Percentiles rank a stretch among this genome's conserved stretches.
phyloP scores from a whole-genome alignment of 371 early-diverging fungal genomes.

The Batkoa obscura region DNA sequence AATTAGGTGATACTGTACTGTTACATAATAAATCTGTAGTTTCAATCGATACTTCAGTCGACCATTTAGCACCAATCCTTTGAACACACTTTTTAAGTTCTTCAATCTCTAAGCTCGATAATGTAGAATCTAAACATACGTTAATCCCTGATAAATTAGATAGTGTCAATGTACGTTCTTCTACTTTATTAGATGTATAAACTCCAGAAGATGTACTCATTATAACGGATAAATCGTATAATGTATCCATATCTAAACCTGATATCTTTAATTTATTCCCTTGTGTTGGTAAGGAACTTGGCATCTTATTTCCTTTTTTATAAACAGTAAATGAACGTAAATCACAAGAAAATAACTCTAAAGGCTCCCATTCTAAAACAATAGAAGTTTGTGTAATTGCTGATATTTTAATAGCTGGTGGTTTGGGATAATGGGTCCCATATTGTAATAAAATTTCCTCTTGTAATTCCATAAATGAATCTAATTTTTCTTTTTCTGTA shows the following conservation, averaged over 20 bases:
- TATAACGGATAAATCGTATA: conserved; percentile 67
- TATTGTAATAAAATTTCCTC: conserved; percentile 56
- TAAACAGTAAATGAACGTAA: conserved; percentile 70
- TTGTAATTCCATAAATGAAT: conserved; percentile 70
- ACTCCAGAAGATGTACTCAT: conserved; percentile 79
- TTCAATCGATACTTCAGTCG: conserved; percentile 63
- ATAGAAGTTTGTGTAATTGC: conserved; percentile 79
- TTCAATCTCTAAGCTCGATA: conserved; percentile 27
- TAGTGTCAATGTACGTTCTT: conserved; percentile 67
- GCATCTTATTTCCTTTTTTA: conserved; percentile 33
- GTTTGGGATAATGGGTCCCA: conserved; percentile 52
- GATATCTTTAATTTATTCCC: conserved; percentile 51
- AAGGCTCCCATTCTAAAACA: conserved; percentile 72
- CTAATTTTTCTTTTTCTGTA: conserved; percentile 58
- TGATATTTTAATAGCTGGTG: conserved; percentile 52
- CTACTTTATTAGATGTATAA: conserved; percentile 50
- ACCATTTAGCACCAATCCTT: conserved; percentile 75
- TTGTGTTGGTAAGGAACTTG: conserved; percentile 18
- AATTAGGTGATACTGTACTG: conserved; percentile 58
- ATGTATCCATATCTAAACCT: conserved; percentile 71
- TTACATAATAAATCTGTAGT: conserved; percentile 84
- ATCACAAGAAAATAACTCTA: conserved; percentile 56
- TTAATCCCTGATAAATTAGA: conserved; percentile 88
- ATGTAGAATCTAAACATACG: conserved; percentile 24
- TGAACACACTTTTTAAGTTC: conserved; percentile 52